These are phyloP conservation scores for Acanthamoeba triangularis DNA, from an alignment of 208 protist genomes.

Conservation along the genomic window DNA sequence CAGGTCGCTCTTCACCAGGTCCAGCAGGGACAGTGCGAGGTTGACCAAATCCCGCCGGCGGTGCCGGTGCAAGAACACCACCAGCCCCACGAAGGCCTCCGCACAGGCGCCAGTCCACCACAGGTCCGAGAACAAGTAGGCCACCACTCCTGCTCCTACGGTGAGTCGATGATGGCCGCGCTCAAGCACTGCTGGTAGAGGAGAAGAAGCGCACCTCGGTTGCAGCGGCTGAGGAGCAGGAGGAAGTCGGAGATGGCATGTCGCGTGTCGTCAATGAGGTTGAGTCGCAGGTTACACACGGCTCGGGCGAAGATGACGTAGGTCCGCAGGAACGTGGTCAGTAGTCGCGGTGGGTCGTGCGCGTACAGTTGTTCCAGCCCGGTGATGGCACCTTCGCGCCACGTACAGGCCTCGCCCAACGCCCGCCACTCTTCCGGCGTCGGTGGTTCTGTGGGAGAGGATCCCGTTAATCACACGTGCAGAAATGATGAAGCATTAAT, in stretches of 20 bases:
- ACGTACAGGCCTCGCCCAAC: not conserved
- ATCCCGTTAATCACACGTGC: not conserved
- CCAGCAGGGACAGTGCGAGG: slow-evolving; percentile 2
- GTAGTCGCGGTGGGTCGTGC: not conserved
- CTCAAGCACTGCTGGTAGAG: too few species aligned
- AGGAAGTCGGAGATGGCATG: not conserved
- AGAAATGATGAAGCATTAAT: too few species aligned
- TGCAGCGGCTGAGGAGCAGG: not conserved
- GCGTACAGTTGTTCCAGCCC: not conserved
- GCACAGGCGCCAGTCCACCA: not conserved
- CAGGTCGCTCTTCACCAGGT: not conserved
- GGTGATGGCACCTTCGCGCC: not conserved
- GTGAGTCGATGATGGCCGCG: not conserved
- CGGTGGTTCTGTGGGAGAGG: not conserved
- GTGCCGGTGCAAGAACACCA: not conserved
- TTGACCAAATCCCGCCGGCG: not conserved
- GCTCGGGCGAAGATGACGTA: not conserved
- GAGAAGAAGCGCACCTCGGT: not conserved
- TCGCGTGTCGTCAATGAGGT: not conserved
- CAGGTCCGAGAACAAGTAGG: not conserved
- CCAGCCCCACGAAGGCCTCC: not conserved
- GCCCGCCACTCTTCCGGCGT: not conserved
- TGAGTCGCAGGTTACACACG: not conserved
- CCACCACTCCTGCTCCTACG: not conserved
- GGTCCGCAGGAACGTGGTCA: not conserved